These are phyloP conservation scores for Kwoniella sp. DNA, from an alignment of 768 basidiomycete genomes.

Conservation along the genomic window DNA sequence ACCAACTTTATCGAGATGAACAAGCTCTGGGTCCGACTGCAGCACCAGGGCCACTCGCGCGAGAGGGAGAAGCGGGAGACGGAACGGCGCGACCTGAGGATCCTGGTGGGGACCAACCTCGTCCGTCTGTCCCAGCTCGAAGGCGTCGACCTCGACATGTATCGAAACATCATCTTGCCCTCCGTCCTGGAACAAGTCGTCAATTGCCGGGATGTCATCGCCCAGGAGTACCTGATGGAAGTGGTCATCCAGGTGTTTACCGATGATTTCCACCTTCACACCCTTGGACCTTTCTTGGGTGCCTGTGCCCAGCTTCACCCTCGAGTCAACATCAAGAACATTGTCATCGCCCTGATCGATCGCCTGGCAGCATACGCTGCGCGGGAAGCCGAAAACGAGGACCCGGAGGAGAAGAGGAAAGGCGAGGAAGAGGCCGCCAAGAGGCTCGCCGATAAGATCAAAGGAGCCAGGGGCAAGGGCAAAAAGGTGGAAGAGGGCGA, in stretches of 20 bases:
- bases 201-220: conserved; percentile 96
- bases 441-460: conserved; percentile 81
- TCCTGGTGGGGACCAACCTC: conserved; percentile 94
- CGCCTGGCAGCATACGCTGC: conserved; percentile 93
- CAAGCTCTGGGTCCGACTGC: conserved; percentile 97
- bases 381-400: conserved; percentile 92
- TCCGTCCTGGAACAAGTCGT: conserved; percentile 95
- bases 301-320: conserved; percentile 95
- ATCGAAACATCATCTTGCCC: conserved; percentile 77
- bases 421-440: conserved; percentile 91
- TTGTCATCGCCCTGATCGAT: conserved; percentile 96
- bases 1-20: conserved; percentile 99
- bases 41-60: conserved; percentile 94
- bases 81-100: conserved; percentile 89
- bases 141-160: conserved; percentile 91
- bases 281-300: conserved; percentile 90
- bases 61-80: conserved; percentile 96
- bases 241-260: conserved; percentile 99
- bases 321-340: conserved; percentile 96
- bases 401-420: conserved; percentile 85
- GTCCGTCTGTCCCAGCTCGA: conserved; percentile 92
- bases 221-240: conserved; percentile 99
- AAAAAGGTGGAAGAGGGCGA: conserved; percentile 46
- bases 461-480: conserved; percentile 63
- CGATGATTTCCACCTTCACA: conserved; percentile 95